phyloP scores from a whole-genome alignment of 495 filamentous ascomycete species.

The Penicillium desertorum region DNA sequence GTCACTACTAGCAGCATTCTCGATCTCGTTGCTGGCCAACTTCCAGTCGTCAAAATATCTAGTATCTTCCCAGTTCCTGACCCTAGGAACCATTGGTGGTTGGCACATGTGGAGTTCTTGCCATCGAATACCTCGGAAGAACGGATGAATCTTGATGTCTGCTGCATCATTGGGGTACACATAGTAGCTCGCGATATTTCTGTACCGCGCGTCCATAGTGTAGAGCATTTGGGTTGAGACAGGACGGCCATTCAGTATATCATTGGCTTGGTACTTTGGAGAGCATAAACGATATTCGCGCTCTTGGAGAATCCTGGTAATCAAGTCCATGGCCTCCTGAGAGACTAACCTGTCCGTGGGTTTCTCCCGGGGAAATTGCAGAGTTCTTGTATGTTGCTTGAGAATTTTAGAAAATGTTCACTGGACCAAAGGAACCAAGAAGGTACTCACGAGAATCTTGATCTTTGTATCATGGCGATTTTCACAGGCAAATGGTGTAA shows the following conservation, averaged over 20 bases:
- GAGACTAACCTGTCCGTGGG: slow-evolving; percentile 53
- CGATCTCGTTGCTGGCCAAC: slow-evolving; percentile 55
- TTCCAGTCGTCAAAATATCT: slow-evolving; percentile 86
- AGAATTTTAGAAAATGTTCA: background rate
- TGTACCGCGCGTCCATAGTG: slow-evolving; percentile 33
- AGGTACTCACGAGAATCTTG: slow-evolving; percentile 66
- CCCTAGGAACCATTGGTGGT: slow-evolving; percentile 76
- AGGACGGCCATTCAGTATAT: slow-evolving; percentile 42
- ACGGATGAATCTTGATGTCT: slow-evolving; percentile 75
- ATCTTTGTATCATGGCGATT: slow-evolving; percentile 77
- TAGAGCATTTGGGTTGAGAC: slow-evolving; percentile 35
- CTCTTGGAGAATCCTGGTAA: slow-evolving; percentile 71
- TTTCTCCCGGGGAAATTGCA: slow-evolving; percentile 63
- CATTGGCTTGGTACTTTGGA: slow-evolving; percentile 65
- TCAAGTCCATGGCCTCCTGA: slow-evolving; percentile 68
- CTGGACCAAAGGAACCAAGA: background rate
- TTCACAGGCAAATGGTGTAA: slow-evolving; percentile 83
- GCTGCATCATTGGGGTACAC: slow-evolving; percentile 78
- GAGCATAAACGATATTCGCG: slow-evolving; percentile 74
- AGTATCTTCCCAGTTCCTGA: slow-evolving; percentile 73
- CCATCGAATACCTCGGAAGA: slow-evolving; percentile 70
- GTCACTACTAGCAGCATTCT: slow-evolving; percentile 31
- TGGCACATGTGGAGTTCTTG: slow-evolving; percentile 61
- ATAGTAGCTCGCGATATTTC: slow-evolving; percentile 49
- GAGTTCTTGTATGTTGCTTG: slow-evolving; percentile 50